Conservation (phyloP, 2,329 filamentous ascomycete species). For the Gnomoniopsis smithogilvyi region DNA sequence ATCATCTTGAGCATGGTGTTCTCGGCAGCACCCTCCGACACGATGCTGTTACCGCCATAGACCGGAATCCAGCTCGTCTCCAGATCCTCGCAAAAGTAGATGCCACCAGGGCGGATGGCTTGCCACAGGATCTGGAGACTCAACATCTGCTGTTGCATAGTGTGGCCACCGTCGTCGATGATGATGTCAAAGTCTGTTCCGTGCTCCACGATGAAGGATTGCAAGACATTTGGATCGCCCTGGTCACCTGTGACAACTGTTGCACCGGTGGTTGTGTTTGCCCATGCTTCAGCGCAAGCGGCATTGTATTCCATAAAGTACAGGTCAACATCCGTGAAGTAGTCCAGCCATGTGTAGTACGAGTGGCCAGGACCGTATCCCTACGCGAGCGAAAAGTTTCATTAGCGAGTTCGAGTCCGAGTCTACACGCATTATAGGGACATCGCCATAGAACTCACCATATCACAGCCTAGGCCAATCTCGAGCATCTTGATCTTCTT, state of each 20-base stretch:
- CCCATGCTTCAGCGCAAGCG: not conserved
- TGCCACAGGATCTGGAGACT: conserved; percentile 33
- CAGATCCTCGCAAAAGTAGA: not conserved
- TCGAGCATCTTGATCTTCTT: conserved; percentile 36
- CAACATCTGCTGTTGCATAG: conserved; percentile 35
- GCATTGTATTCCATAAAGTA: conserved; percentile 30
- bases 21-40: not conserved
- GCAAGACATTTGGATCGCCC: not conserved
- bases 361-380: conserved; percentile 34
- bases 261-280: not conserved
- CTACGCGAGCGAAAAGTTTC: not conserved
- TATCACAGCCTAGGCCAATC: conserved; percentile 38
- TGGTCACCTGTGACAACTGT: not conserved
- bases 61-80: not conserved
- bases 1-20: not conserved
- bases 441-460: conserved; percentile 21
- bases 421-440: not conserved
- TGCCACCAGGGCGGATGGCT: conserved; percentile 27
- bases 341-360: conserved; percentile 39
- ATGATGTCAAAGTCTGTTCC: conserved; percentile 35
- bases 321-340: conserved; percentile 26
- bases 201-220: not conserved
- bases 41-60: no score
- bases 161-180: conserved; percentile 37
- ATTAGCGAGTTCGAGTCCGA: not conserved